Evolutionary conservation across 73 alveolate genomes (phyloP), one percentile per base, ranked within the genome.

Genomic region (Tetrahymena malaccensis): DNA sequence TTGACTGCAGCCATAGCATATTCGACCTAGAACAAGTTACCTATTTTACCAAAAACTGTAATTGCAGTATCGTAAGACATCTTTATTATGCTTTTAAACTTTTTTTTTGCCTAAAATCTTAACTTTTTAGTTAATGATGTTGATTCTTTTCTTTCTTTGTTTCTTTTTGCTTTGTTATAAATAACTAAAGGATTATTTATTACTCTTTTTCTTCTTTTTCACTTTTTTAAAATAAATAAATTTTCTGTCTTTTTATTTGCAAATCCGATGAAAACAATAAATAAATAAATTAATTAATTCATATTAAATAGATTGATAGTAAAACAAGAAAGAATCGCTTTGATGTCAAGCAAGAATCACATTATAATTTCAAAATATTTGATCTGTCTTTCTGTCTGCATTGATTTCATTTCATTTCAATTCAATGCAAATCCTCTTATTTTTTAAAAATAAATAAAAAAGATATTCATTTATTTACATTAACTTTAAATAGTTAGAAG

Each of bases 1-100:
- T 98, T 98, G 38, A 98, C 99, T 21, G 99, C 99, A 93, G 98
- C 99, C 97, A 98, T 98, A 22, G 99, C 99, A 95, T 98, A 98
- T 97, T 98, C 99, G 13, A 98, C 99, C 96, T 98, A 99, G 98
- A 98, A 98, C 43, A 98, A 97, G 95, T 98, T 98, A 31, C 99
- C 99, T 95, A 98, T 99, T 85, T 99, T 99, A 44, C 99, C 98
- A 96, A 98, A 98, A 85, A 98, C 98, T 25, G 99, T 98, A 97
- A 98, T 96, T 31, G 99, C 99, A 95, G 99, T 98, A 96, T 98
- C 99, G 98, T 98, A 98, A 96, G 99, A 97, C 98, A 96, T 98
- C 97, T 94, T 84, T 93, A 93, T 93, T 97, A 85, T 96, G 93
- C 94, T 94, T 96, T 95, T 94, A 93, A 94, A 89, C 93, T 93